Conservation (phyloP, 345 rosid species). For the Combretum micranthum region DNA sequence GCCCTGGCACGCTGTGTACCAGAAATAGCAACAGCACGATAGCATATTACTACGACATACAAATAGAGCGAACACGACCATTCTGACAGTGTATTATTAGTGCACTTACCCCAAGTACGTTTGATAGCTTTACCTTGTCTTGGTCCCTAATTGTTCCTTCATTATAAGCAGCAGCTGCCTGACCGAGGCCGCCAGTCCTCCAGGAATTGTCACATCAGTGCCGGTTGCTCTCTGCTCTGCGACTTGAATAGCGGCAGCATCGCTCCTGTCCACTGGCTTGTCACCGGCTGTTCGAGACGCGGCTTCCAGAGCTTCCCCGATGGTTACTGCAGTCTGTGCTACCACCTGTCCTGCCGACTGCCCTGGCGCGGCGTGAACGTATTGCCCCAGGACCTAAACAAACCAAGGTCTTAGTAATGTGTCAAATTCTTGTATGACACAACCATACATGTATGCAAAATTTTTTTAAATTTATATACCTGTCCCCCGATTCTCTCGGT, state of each 20-base stretch:
- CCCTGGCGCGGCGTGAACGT: neutral
- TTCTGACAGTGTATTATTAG: too few relatives aligned
- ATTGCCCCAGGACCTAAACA: slow-evolving; percentile 19
- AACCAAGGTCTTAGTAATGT: neutral
- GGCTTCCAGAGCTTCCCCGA: slow-evolving; percentile 24
- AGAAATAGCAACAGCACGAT: neutral
- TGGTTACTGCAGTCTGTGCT: slow-evolving; percentile 1
- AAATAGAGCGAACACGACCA: too few relatives aligned
- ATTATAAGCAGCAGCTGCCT: slow-evolving; percentile 20
- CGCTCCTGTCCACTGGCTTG: slow-evolving; percentile 17
- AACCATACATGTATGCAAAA: too few relatives aligned
- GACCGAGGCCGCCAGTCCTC: slow-evolving; percentile 19
- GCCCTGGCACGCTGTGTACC: slow-evolving; percentile 17
- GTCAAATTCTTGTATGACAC: neutral
- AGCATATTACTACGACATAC: neutral
- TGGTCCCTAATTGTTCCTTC: slow-evolving; percentile 6
- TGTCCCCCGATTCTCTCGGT: slow-evolving; percentile 22
- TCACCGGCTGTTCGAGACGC: slow-evolving; percentile 9
- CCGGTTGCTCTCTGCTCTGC: slow-evolving; percentile 18
- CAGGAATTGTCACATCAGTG: slow-evolving; percentile 1
- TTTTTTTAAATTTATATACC: too few relatives aligned
- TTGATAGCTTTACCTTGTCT: slow-evolving; percentile 18
- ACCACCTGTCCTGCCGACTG: neutral
- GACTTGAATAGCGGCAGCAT: slow-evolving; percentile 18
- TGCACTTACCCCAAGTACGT: slow-evolving; percentile 13